phyloP scores from a whole-genome alignment of 768 basidiomycete species.

The Suillus placidus region DNA sequence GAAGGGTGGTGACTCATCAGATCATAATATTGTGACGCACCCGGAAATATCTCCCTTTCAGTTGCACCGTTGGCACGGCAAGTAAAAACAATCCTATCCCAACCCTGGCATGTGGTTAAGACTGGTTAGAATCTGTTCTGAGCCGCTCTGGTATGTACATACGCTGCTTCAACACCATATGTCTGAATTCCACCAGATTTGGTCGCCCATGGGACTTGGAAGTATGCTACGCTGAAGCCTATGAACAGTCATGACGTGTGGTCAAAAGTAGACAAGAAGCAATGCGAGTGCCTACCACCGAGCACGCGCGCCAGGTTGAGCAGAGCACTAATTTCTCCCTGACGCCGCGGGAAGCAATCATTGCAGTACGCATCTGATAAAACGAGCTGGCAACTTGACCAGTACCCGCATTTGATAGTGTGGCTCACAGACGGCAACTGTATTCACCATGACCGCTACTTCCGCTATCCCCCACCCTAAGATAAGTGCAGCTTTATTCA shows the following conservation, averaged over 20 bases:
- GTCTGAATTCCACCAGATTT: constrained; percentile 37
- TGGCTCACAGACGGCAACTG: constrained; percentile 41
- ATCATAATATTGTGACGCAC: constrained; percentile 27
- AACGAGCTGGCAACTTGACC: not conserved
- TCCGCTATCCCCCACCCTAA: constrained; percentile 49
- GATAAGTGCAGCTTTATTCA: constrained; percentile 34
- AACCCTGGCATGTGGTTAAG: constrained; percentile 26
- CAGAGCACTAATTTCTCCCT: constrained; percentile 43
- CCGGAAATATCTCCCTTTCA: constrained; percentile 36
- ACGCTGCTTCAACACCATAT: constrained; percentile 43
- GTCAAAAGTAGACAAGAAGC: not conserved
- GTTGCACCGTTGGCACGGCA: constrained; percentile 39
- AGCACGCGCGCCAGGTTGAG: constrained; percentile 44
- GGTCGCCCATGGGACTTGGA: constrained; percentile 44
- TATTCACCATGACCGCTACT: constrained; percentile 40
- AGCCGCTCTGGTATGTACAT: constrained; percentile 14
- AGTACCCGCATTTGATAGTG: not conserved
- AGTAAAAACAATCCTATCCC: constrained; percentile 37
- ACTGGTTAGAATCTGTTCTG: not conserved
- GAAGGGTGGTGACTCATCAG: not conserved
- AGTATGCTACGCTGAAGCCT: constrained; percentile 44
- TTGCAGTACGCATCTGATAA: constrained; percentile 40
- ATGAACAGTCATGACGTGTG: not conserved
- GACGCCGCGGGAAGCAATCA: constrained; percentile 40
- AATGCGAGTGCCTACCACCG: constrained; percentile 24